Percentiles rank a stretch among this genome's conserved stretches.
phyloP scores from a whole-genome alignment of 208 protist genomes.

The Novymonas esmeraldas region DNA sequence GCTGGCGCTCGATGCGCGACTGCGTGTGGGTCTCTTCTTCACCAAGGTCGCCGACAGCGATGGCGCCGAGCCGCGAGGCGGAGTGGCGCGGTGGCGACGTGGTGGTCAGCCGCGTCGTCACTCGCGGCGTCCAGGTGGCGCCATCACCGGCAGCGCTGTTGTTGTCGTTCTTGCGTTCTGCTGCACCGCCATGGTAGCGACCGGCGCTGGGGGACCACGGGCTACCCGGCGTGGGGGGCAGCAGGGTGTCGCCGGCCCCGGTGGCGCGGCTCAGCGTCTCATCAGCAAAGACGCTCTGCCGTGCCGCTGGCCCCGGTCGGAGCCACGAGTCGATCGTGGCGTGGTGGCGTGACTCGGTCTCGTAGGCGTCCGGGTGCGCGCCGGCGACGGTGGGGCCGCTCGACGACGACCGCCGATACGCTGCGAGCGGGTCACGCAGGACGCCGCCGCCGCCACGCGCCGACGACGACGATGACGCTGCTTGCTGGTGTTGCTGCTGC shows the following conservation, averaged over 20 bases:
- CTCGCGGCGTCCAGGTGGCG: slow-evolving; percentile 1
- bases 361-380: background rate
- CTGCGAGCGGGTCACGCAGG: slow-evolving; percentile 6
- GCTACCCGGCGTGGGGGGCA: slow-evolving; percentile 14
- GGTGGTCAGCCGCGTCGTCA: slow-evolving; percentile 19
- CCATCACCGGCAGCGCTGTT: background rate
- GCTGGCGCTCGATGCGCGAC: slow-evolving; percentile 57
- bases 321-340: slow-evolving; percentile 33
- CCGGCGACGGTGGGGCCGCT: background rate
- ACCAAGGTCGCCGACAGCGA: background rate
- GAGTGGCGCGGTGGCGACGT: slow-evolving; percentile 8
- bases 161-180: background rate
- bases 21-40: slow-evolving; percentile 47
- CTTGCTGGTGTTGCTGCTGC: background rate
- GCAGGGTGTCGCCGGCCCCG: background rate
- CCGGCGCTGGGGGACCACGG: slow-evolving; percentile 12
- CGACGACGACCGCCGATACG: slow-evolving; percentile 11
- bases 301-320: background rate
- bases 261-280: slow-evolving; percentile 1
- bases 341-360: slow-evolving; percentile 19
- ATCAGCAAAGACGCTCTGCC: background rate
- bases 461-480: no score
- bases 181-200: slow-evolving; percentile 11
- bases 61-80: slow-evolving; percentile 2
- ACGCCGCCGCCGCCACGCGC: background rate